phyloP scores from a whole-genome alignment of 2,329 filamentous ascomycete species.

The Apiospora malaysiana region DNA sequence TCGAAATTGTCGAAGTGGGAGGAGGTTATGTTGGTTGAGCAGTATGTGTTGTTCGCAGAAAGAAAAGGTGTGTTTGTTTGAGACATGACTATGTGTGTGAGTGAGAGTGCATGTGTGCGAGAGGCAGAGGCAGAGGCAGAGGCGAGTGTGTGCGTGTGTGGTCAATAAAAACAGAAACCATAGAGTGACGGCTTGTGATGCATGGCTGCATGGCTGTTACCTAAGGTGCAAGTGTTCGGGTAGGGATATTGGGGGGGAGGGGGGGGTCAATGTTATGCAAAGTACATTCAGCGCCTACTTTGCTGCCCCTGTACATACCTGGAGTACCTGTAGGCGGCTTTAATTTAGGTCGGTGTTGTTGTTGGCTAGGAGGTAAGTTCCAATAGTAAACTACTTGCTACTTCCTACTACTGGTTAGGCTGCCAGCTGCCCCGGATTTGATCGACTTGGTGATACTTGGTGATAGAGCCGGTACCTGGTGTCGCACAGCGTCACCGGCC shows the following conservation, averaged over 20 bases:
- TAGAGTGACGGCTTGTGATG: slow-evolving; percentile 18
- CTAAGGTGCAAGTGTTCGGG: not conserved
- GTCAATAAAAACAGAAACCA: slow-evolving; percentile 15
- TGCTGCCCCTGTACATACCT: no score
- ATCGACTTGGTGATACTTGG: not conserved
- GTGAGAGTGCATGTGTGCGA: not conserved
- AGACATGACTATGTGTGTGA: not conserved
- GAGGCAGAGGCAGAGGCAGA: no score
- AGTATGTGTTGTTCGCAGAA: not conserved
- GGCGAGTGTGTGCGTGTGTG: not conserved
- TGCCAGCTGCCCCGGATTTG: not conserved
- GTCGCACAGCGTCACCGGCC: not conserved
- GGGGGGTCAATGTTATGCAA: slow-evolving; percentile 7
- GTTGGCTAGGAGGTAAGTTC: slow-evolving; percentile 7
- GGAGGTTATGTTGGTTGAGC: not conserved
- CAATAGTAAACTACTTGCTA: not conserved
- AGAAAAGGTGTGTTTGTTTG: not conserved
- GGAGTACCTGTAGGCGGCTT: not conserved
- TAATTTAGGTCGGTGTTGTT: slow-evolving; percentile 7
- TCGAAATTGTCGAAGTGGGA: not conserved
- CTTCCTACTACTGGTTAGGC: no score
- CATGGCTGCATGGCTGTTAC: no score
- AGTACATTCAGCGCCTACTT: no score
- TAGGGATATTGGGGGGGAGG: not conserved
- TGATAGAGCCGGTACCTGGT: not conserved